Conservation (phyloP, 2,329 filamentous ascomycete species). For the Cladosporium sp. region DNA sequence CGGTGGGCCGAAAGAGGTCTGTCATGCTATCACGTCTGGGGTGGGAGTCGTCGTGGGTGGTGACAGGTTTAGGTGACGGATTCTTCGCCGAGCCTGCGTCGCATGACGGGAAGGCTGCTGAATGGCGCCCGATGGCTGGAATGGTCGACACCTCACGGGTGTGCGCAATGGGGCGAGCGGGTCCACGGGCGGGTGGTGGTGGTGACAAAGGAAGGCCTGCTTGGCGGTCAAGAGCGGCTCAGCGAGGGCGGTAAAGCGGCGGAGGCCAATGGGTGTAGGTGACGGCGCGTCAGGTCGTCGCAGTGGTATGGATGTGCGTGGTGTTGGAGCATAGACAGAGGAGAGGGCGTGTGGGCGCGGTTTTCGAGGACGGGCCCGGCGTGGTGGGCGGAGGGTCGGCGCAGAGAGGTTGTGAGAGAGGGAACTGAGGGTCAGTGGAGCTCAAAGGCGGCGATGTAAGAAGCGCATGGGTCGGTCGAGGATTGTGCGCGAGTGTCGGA, state of each 20-base stretch:
- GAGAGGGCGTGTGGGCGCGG: constrained; percentile 15
- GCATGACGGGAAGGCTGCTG: constrained; percentile 37
- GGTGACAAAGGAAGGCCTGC: constrained; percentile 19
- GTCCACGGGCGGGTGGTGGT: background rate
- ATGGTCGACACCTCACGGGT: constrained; percentile 18
- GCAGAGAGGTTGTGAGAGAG: background rate
- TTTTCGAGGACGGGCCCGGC: background rate
- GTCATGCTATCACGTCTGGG: constrained; percentile 43
- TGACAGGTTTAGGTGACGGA: constrained; percentile 36
- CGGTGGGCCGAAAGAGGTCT: constrained; percentile 38
- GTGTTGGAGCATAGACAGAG: constrained; percentile 3
- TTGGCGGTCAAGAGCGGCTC: constrained; percentile 18
- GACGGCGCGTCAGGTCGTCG: constrained; percentile 11
- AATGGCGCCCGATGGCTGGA: constrained; percentile 21
- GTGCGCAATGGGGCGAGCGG: constrained; percentile 14
- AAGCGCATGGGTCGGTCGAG: constrained; percentile 1
- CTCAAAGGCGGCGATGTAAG: constrained; percentile 1
- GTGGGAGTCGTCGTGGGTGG: constrained; percentile 27
- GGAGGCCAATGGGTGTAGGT: constrained; percentile 8
- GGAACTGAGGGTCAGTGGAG: background rate
- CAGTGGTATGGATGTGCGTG: constrained; percentile 1
- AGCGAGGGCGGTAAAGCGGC: background rate
- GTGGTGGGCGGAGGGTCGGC: constrained; percentile 16
- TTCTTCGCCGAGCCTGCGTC: constrained; percentile 35
- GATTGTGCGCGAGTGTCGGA: background rate